Evolutionary conservation across 495 filamentous ascomycete species (phyloP), one percentile per base, ranked within the genome.

Genomic region (Rostrohypoxylon terebratum): DNA sequence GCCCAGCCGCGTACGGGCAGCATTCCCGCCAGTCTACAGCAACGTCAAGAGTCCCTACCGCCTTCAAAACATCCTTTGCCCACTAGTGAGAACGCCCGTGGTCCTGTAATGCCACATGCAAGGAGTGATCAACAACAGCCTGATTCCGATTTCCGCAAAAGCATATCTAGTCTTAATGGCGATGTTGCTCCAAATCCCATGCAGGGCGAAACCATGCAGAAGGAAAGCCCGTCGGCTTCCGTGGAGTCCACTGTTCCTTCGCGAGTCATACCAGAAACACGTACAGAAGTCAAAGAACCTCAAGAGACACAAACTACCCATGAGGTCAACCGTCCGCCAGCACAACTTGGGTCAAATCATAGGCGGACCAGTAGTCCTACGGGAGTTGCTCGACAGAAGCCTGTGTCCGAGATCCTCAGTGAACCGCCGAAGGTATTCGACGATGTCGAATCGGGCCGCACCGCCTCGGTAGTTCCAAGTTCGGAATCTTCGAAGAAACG

Each of bases 321-420:
- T 2, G 51, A 54, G 14, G 5, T n/a, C 31, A 31, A n/a, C 8
- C 31, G 50, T 60, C 57, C 48, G 21, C 65, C 74, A 33, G n/a
- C 33, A 38, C 60, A 68, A 45, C 40, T 70, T 25, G 77, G 69
- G 11, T 51, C 72, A 28, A 67, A 69, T 34, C 74, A 68, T 13
- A 47, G 47, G 83, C 20, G 87, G 87, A 75, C 83, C 85, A 59
- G 90, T 89, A 86, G 90, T 84, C 28, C 92, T 86, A 34, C 81
- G 86, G 74, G 87, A 89, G 59, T 90, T 85, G 28, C 92, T 89
- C 84, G 87, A 33, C 90, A 92, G 57, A 93, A 92, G 73, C 91
- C 90, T 23, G 90, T 93, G 10, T 89, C 90, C 13, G 91, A 93
- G 70, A 91, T 92, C 23, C 79, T 93, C 9, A 87, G 89, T 20